These are phyloP conservation scores for Urochloa ruziziensis DNA, from an alignment of 176 grass and related monocot species.

Conservation along the genomic window DNA sequence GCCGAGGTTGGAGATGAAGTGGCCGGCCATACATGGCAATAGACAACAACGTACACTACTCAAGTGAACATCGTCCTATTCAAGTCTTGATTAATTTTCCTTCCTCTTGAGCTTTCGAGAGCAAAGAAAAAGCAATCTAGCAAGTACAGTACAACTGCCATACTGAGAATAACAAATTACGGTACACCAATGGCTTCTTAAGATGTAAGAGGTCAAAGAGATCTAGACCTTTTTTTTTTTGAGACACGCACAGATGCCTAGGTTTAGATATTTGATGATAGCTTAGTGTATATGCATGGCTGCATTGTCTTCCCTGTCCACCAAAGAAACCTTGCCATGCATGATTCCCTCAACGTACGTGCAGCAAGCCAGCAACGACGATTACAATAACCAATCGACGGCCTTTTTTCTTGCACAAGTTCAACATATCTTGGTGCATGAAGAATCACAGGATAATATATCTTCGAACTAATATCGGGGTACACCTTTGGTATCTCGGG, in stretches of 20 bases:
- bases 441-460: neutral
- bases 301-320: too few species aligned
- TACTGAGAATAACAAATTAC: too few species aligned
- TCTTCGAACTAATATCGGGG: neutral
- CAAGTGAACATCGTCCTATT: neutral
- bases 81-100: neutral
- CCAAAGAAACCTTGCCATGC: neutral
- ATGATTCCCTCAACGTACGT: slow-evolving; percentile 1
- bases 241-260: too few species aligned
- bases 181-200: too few species aligned
- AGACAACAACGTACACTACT: neutral
- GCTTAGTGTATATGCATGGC: too few species aligned
- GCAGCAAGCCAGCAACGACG: too few species aligned
- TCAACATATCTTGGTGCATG: neutral
- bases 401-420: neutral
- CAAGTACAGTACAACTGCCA: too few species aligned
- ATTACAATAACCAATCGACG: neutral
- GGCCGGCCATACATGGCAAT: neutral
- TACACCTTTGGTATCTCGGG: neutral
- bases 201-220: too few species aligned
- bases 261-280: too few species aligned
- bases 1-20: neutral
- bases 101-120: neutral
- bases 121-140: neutral
- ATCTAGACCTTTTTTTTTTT: too few species aligned